These are phyloP conservation scores for Paraconiothyrium brasiliense DNA, from an alignment of 2,329 filamentous ascomycete genomes.

Conservation along the genomic window DNA sequence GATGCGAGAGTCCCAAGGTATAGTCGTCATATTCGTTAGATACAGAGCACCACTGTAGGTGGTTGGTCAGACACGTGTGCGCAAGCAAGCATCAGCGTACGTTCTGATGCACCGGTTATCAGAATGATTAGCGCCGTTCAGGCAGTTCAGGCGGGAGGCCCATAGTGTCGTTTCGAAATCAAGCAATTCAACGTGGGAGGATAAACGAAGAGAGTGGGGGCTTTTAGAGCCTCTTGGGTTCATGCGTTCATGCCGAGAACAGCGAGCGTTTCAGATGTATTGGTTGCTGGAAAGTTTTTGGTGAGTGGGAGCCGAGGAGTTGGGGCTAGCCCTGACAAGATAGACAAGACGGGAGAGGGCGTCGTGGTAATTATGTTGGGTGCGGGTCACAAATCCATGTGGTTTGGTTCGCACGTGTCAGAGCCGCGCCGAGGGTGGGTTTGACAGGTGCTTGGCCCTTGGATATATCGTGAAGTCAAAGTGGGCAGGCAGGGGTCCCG, in stretches of 20 bases:
- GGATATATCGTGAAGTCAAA: conserved; percentile 6
- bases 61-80: not conserved
- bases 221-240: conserved; percentile 4
- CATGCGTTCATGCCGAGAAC: conserved; percentile 13
- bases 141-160: not conserved
- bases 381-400: not conserved
- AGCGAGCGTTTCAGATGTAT: conserved; percentile 14
- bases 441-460: not conserved
- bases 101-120: conserved; percentile 2
- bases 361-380: not conserved
- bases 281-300: not conserved
- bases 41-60: not conserved
- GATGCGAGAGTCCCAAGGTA: not conserved
- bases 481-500: not conserved
- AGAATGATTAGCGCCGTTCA: not conserved
- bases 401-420: conserved; percentile 13
- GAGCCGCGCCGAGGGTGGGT: not conserved
- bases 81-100: not conserved
- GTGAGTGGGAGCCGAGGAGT: not conserved
- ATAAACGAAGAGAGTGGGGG: not conserved
- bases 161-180: not conserved
- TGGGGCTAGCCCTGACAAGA: conserved; percentile 4
- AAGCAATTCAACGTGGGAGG: conserved; percentile 1
- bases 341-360: conserved; percentile 2
- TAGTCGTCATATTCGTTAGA: not conserved